Conservation (phyloP, 345 rosid genomes). For the Xanthoceras sorbifolium region DNA sequence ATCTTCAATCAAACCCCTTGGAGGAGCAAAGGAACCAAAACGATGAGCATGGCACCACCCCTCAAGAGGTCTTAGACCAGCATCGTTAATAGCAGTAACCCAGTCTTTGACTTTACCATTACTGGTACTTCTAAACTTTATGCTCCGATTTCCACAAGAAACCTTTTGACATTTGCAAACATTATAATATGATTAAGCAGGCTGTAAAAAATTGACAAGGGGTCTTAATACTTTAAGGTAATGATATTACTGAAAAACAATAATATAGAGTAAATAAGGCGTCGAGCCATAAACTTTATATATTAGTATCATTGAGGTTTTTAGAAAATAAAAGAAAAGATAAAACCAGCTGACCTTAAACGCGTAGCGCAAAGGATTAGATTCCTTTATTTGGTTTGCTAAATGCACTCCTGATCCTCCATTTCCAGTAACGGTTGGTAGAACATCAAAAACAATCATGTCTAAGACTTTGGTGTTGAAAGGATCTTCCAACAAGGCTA, state of each 20-base stretch:
- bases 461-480: conserved; percentile 66
- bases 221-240: background rate
- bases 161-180: conserved; percentile 43
- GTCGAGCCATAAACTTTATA: background rate
- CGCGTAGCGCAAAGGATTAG: conserved; percentile 64
- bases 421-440: conserved; percentile 33
- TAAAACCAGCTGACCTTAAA: conserved; percentile 47
- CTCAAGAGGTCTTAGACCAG: conserved; percentile 50
- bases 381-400: conserved; percentile 66
- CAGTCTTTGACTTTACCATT: conserved; percentile 66
- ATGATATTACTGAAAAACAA: background rate
- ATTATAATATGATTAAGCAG: background rate
- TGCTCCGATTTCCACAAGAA: conserved; percentile 61
- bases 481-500: conserved; percentile 86
- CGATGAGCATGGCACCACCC: conserved; percentile 83
- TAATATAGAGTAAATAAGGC: background rate
- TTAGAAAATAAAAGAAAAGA: background rate
- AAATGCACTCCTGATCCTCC: conserved; percentile 39
- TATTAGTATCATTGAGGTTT: background rate
- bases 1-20: conserved; percentile 76
- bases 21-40: conserved; percentile 78
- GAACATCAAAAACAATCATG: conserved; percentile 71
- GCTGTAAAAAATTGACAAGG: background rate
- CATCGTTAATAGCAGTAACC: conserved; percentile 71
- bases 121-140: conserved; percentile 61